Evolutionary conservation across 345 rosid species (phyloP), one percentile per base, ranked within the genome.

Genomic region (Boechera divaricarpa): DNA sequence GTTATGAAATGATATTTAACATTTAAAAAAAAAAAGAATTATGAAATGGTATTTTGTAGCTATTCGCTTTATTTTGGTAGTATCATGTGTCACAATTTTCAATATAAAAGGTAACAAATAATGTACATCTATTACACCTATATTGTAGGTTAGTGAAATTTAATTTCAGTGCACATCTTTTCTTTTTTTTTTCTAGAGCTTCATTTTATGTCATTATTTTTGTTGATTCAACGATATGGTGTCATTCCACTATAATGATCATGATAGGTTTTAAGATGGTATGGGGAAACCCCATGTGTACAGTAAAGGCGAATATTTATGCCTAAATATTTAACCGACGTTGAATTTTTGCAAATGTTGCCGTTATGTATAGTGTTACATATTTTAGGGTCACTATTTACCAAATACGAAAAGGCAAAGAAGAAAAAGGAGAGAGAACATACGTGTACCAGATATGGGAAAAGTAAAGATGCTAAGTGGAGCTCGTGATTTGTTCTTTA

Each of bases 391-490:
- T 51, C 32, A 68, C 36, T 49, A 47, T 44, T 38, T 47, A 56
- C 42, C 53, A 55, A 16, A 70, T 28, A 45, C 36, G 76, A 77
- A 77, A 77, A 63, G 52, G 71, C 71, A 45, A 28, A 69, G 10
- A 70, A 54, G 24, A 32, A 62, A 72, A 69, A 61, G 39, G 56
- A 32, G 71, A 70, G 59, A 55, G 59, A 70, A 62, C 66, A 69
- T 35, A 55, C 57, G 42, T 44, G 80, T 62, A 63, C 71, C 60
- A 63, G 28, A 63, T 70, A 77, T 64, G 72, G 81, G 72, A 67
- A 71, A 77, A 77, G 76, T 29, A 31, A 60, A 70, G 71, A 77
- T 63, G 54, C 38, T 29, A 10, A 47, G 80, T 76, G 57, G 70
- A 70, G 42, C 44, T 70, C 66, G 75, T 60, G 72, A 63, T 77